phyloP scores from a whole-genome alignment of 2,329 filamentous ascomycete genomes.

The Sporothrix humicola region DNA sequence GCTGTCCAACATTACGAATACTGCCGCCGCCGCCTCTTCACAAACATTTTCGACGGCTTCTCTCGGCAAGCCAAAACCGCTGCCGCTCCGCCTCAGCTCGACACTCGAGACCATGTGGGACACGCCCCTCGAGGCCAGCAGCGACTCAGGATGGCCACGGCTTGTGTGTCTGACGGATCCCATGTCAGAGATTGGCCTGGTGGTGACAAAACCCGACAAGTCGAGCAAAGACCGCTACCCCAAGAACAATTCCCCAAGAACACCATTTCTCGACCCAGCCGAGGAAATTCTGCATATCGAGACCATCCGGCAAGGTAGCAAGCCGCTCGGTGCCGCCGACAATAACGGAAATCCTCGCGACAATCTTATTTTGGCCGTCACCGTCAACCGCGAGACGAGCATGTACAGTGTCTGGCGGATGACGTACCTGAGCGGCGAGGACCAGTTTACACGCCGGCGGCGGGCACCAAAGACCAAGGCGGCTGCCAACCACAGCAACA shows the following conservation, averaged over 20 bases:
- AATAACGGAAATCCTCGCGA: slow-evolving; percentile 45
- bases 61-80: slow-evolving; percentile 60
- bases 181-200: slow-evolving; percentile 80
- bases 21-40: slow-evolving; percentile 47
- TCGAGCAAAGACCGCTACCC: slow-evolving; percentile 47
- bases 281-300: slow-evolving; percentile 89
- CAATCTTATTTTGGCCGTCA: slow-evolving; percentile 75
- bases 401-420: slow-evolving; percentile 86
- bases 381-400: slow-evolving; percentile 75
- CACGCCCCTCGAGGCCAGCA: slow-evolving; percentile 54
- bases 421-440: slow-evolving; percentile 74
- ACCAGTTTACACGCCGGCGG: slow-evolving; percentile 56
- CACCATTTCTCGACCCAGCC: slow-evolving; percentile 69
- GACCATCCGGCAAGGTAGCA: slow-evolving; percentile 47
- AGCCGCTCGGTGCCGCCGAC: slow-evolving; percentile 57
- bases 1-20: slow-evolving; percentile 41
- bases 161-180: slow-evolving; percentile 87
- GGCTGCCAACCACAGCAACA: slow-evolving; percentile 41
- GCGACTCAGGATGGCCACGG: slow-evolving; percentile 69
- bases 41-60: slow-evolving; percentile 63
- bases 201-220: slow-evolving; percentile 67
- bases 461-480: slow-evolving; percentile 54
- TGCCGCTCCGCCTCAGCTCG: slow-evolving; percentile 58
- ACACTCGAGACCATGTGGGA: slow-evolving; percentile 66
- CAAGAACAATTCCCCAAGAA: slow-evolving; percentile 48